These are phyloP conservation scores for Elsinoe ampelina DNA, from an alignment of 2,329 filamentous ascomycete genomes.

Conservation along the genomic window DNA sequence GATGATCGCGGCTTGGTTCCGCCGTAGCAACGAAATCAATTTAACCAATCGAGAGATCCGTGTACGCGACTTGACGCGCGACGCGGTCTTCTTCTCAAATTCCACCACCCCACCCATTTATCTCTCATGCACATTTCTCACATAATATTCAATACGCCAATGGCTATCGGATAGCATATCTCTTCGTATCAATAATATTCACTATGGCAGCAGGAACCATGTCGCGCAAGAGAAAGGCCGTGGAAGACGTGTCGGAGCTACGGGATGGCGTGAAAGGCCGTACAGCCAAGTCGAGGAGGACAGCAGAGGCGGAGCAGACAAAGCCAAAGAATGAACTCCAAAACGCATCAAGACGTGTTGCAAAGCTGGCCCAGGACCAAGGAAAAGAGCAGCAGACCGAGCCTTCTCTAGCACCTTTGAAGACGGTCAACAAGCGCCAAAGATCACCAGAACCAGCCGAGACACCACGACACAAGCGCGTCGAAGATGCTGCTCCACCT, in stretches of 20 bases:
- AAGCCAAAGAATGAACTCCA: neutral
- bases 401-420: neutral
- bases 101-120: conserved; percentile 3
- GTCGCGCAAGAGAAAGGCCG: conserved; percentile 8
- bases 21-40: conserved; percentile 13
- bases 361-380: neutral
- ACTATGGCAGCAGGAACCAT: conserved; percentile 2
- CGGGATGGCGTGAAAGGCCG: neutral
- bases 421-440: conserved; percentile 12
- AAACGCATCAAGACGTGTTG: neutral
- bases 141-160: neutral
- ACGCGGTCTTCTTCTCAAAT: conserved; percentile 1
- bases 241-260: neutral
- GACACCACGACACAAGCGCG: conserved; percentile 26
- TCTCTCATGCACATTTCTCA: neutral
- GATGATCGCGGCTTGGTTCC: neutral
- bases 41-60: conserved; percentile 10
- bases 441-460: conserved; percentile 14
- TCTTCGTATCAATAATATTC: conserved; percentile 1
- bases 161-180: conserved; percentile 4
- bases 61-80: conserved; percentile 10
- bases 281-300: neutral
- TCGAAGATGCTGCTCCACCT: conserved; percentile 24
- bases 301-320: neutral
- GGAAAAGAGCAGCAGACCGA: neutral